Evolutionary conservation across 768 basidiomycete species (phyloP), one percentile per base, ranked within the genome.

Genomic region (Calocera viscosa): DNA sequence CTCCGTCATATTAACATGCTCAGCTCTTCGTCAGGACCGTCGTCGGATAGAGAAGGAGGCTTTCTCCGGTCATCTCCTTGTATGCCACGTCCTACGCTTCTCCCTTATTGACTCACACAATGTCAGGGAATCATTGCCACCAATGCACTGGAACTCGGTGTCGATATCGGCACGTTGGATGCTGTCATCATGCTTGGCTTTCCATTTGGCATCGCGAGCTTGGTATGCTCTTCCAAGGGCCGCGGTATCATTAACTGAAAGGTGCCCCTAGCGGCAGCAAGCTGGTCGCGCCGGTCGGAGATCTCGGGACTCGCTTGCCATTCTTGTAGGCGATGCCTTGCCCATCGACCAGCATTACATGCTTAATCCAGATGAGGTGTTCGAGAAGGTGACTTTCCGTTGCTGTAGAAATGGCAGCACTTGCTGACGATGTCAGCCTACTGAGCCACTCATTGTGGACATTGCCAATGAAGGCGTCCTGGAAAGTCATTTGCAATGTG

Each of bases 111-210:
- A 2, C 11, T 35, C 10, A 40, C 8, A 40, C 8, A n/a, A 12
- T 34, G 11, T 3, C n/a, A 22, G 53, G 92, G 93, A 14, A 88
- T 94, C 49, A 82, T 95, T 35, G 89, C 91, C 0, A 95, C 92
- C 0, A 94, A 92, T 71, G 92, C 92, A 0, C 81, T 94, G 14
- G 93, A 95, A 75, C 83, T 94, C 7, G 91, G 91, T 16, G 87
- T 93, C n/a, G 91, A 94, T 71, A 93, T 94, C 38, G 91, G 90
- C 17, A 83, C 82, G n/a, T 75, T 94, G 64, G 93, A 94, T 72
- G 90, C 88, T 7, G 92, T 94, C 43, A 84, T 95, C 66, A 90
- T 92, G 83, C 82, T 93, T 32, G 90, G 90, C 0, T 92, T 94
- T 73, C 92, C 92, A 0, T 80, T 83, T 65, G 84, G 82, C 2